Conservation (phyloP, 2,329 filamentous ascomycete species). For the Xylaria arbuscula region DNA sequence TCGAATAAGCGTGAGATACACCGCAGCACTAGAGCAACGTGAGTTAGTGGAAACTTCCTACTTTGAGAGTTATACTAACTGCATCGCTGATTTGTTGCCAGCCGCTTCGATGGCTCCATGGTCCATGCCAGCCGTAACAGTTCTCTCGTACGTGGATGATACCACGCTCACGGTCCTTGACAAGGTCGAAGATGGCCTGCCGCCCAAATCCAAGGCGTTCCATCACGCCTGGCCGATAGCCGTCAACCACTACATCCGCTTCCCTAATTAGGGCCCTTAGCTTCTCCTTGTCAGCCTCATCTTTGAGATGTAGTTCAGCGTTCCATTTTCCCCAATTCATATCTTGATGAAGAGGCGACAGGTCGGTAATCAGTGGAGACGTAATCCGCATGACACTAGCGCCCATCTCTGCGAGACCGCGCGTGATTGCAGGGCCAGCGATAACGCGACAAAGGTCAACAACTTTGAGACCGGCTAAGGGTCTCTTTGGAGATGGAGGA, state of each 20-base stretch:
- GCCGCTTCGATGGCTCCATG: constrained; percentile 47
- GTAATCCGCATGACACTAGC: constrained; percentile 61
- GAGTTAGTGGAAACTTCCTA: not conserved
- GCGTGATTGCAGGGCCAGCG: constrained; percentile 58
- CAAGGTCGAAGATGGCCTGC: constrained; percentile 40
- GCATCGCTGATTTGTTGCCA: constrained; percentile 49
- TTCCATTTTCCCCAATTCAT: constrained; percentile 64
- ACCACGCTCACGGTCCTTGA: constrained; percentile 41
- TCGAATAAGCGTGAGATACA: constrained; percentile 24
- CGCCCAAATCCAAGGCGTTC: constrained; percentile 49
- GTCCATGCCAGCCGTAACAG: constrained; percentile 52
- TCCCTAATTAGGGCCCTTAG: constrained; percentile 45
- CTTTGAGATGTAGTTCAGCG: constrained; percentile 33
- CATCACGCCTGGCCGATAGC: constrained; percentile 50
- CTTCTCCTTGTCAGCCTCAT: constrained; percentile 28
- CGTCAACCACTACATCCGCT: constrained; percentile 52
- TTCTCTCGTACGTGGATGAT: constrained; percentile 51
- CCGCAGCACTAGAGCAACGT: constrained; percentile 24
- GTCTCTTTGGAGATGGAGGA: constrained; percentile 51
- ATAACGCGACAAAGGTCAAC: constrained; percentile 62
- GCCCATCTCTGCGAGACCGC: constrained; percentile 51
- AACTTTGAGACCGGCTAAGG: constrained; percentile 60
- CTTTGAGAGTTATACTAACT: constrained; percentile 8
- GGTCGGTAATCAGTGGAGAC: constrained; percentile 53
- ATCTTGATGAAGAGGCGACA: constrained; percentile 56